phyloP scores from a whole-genome alignment of 139 green algal species.

The Volvox africanus region DNA sequence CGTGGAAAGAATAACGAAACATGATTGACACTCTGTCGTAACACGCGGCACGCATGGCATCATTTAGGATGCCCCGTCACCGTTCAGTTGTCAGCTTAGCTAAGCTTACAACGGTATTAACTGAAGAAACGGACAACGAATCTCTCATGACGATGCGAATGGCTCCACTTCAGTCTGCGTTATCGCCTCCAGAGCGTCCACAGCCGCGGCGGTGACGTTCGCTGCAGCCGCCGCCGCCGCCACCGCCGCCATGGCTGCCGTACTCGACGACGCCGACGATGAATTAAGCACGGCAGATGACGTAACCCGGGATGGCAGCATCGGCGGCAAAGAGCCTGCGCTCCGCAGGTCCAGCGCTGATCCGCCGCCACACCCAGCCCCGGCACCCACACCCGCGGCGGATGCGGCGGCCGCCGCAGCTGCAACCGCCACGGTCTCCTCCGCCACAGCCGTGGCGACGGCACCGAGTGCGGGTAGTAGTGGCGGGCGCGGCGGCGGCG shows the following conservation, averaged over 20 bases:
- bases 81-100: no score
- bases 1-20: no score
- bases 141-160: not conserved
- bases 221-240: not conserved
- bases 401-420: not conserved
- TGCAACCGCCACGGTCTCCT: constrained; percentile 13
- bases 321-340: not conserved
- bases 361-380: no score
- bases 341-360: not conserved
- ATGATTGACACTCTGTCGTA: no score
- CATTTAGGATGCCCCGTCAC: no score
- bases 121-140: no score
- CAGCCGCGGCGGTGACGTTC: not conserved
- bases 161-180: not conserved
- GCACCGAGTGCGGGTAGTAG: constrained; percentile 30
- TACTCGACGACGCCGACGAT: not conserved
- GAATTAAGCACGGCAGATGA: not conserved
- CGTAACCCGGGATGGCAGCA: constrained; percentile 4
- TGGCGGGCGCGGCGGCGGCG: constrained; percentile 10
- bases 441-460: not conserved
- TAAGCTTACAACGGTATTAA: no score
- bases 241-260: not conserved
- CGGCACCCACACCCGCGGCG: no score
- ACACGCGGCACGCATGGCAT: no score
- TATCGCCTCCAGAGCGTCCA: not conserved